A percentile compares a stretch with the other conserved stretches of the same genome.
Evolutionary conservation across 2,329 filamentous ascomycete species (phyloP).

Genomic region (Cercospora canescens): DNA sequence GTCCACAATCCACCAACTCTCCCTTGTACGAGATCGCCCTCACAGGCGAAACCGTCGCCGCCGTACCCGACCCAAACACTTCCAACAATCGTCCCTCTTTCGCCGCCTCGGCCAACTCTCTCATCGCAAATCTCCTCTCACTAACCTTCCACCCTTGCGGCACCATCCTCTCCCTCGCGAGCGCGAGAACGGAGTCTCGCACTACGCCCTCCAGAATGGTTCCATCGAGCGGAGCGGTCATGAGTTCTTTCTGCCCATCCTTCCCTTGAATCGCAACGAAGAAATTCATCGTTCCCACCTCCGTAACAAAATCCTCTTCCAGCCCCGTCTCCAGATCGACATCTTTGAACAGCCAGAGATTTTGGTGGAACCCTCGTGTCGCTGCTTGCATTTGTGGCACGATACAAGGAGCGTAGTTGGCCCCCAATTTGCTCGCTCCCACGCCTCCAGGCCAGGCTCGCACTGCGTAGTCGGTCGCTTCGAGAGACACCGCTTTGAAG

Average conservation of each 20-base stretch:
- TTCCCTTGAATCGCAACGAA: constrained; percentile 85
- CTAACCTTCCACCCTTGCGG: constrained; percentile 85
- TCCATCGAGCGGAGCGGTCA: constrained; percentile 94
- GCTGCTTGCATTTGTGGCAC: constrained; percentile 93
- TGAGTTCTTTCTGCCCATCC: constrained; percentile 86
- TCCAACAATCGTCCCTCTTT: constrained; percentile 85
- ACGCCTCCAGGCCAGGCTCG: constrained; percentile 97
- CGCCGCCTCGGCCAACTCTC: constrained; percentile 76
- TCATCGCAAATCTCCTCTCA: constrained; percentile 92
- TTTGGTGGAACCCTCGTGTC: constrained; percentile 92
- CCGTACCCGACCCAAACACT: constrained; percentile 91
- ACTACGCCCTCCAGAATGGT: constrained; percentile 96
- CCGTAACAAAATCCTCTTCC: constrained; percentile 84
- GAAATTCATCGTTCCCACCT: constrained; percentile 99
- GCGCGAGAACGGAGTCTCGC: constrained; percentile 81
- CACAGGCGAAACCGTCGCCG: constrained; percentile 89
- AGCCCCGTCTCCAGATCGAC: constrained; percentile 33
- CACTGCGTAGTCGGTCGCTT: constrained; percentile 87
- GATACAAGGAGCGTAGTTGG: constrained; percentile 99
- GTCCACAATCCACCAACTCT: constrained; percentile 69
- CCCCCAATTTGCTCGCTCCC: constrained; percentile 96
- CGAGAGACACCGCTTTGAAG: constrained; percentile 94
- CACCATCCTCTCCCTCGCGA: constrained; percentile 79
- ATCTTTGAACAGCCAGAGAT: constrained; percentile 94
- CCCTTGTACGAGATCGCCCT: constrained; percentile 88